Conservation (phyloP, 257 asterid genomes). For the Solanum dulcamara region DNA sequence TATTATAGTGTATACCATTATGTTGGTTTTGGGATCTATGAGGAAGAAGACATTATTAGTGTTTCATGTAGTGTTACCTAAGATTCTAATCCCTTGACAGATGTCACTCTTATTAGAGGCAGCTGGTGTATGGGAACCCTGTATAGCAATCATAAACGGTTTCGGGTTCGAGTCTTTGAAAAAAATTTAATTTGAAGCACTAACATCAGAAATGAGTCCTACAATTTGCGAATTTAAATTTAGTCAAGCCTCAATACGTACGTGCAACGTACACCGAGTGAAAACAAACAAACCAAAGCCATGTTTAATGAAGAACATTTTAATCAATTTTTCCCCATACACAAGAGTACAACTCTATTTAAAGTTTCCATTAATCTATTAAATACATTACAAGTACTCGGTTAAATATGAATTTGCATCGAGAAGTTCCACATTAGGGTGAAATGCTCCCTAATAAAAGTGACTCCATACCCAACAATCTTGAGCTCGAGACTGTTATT, state of each 20-base stretch:
- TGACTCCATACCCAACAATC: neutral
- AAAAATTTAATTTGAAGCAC: too few species aligned
- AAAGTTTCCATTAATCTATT: neutral
- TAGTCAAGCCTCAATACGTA: neutral
- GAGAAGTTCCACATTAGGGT: neutral
- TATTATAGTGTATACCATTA: neutral
- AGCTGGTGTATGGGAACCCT: neutral
- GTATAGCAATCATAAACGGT: neutral
- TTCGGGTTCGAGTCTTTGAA: neutral
- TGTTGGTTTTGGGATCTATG: neutral
- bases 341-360: neutral
- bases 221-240: neutral
- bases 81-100: neutral
- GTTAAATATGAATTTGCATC: neutral
- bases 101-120: neutral
- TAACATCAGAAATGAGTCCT: rapidly evolving
- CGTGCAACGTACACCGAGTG: neutral
- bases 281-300: neutral
- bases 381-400: neutral
- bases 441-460: neutral
- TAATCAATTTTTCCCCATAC: neutral
- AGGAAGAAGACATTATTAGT: neutral
- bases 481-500: neutral
- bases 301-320: neutral
- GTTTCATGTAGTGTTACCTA: neutral